Evolutionary conservation across 306 rosid species (phyloP), one percentile per base, ranked within the genome.

Genomic region (Begonia loranthoides): DNA sequence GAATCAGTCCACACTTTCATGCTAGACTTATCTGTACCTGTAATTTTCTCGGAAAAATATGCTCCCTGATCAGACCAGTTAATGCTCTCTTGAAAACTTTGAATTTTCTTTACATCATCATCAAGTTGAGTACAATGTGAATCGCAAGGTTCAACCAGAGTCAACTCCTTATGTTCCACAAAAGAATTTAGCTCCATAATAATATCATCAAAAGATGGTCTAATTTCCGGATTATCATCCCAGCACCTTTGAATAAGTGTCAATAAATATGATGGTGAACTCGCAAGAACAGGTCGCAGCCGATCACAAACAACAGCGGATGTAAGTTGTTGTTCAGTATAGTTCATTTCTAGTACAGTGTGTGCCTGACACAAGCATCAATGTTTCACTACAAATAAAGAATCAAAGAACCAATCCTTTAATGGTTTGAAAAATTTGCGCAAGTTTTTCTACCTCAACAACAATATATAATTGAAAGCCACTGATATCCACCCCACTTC

Each of bases 291-390:
- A 3, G 99, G 95, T 41, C 92, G 74, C 71, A 90, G 72, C 50
- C 77, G 81, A 64, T 76, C 77, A 19, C 94, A 85, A 62, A 80
- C 97, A 57, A 84, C 83, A 60, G 99, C 94, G 52, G 79, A 85
- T 41, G 87, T 85, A 54, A 90, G 82, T 66, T 84, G 85, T 75
- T 90, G 99, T 67, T 80, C 94, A 1, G 92, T 82, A 59, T 90
- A 90, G 76, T 76, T 90, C 99, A 90, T 90, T 73, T 86, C 95
- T 61, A 90, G 75, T 39, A 86, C 87, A 6, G 99, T 90, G 73
- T 90, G 99, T 45, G 95, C 99, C 99, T 88, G 79, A 60, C 71
- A 67, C 56, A 16, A 60, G 55, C 21, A 69, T 28, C 36, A 28
- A 28, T 28, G 36, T 28, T 28, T 28, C 3, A 28, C 9, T 28